A percentile compares a stretch with the other conserved stretches of the same genome.
Conservation (phyloP, 306 rosid genomes). For the Lathyrus oleraceus region DNA sequence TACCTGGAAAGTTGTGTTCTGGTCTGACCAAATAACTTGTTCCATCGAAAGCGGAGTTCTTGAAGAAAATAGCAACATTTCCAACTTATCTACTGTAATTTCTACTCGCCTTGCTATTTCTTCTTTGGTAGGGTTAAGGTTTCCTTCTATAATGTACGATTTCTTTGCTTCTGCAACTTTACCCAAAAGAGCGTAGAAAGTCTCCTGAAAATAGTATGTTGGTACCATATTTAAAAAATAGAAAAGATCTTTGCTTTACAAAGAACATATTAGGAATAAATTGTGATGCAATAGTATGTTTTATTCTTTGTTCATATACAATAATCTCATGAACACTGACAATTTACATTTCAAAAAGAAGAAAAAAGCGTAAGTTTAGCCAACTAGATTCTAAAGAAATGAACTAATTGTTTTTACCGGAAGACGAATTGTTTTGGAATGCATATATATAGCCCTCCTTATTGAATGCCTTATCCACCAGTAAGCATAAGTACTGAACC, state of each 20-base stretch:
- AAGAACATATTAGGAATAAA: not conserved
- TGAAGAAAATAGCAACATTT: slow-evolving; percentile 52
- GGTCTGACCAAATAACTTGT: slow-evolving; percentile 80
- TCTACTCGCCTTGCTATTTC: slow-evolving; percentile 71
- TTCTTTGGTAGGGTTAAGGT: slow-evolving; percentile 69
- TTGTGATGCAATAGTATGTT: not conserved
- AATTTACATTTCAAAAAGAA: slow-evolving; percentile 14
- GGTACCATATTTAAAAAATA: slow-evolving; percentile 25
- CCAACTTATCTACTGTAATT: slow-evolving; percentile 74
- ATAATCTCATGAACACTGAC: slow-evolving; percentile 20
- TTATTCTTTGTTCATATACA: slow-evolving; percentile 20
- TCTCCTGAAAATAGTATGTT: slow-evolving; percentile 62
- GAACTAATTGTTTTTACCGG: slow-evolving; percentile 54
- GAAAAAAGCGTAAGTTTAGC: slow-evolving; percentile 18
- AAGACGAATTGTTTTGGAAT: slow-evolving; percentile 86
- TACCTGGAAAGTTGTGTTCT: slow-evolving; percentile 88
- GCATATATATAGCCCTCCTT: slow-evolving; percentile 76
- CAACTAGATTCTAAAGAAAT: slow-evolving; percentile 9
- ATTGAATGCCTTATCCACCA: slow-evolving; percentile 93
- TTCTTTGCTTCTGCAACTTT: slow-evolving; percentile 75
- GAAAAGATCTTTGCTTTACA: slow-evolving; percentile 13
- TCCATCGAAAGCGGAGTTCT: slow-evolving; percentile 87
- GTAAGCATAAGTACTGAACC: slow-evolving; percentile 81
- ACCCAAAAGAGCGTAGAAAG: slow-evolving; percentile 62
- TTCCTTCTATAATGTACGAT: slow-evolving; percentile 63